Evolutionary conservation across 2,329 filamentous ascomycete species (phyloP), one percentile per base, ranked within the genome.

Genomic region (Scedosporium minutisporum): DNA sequence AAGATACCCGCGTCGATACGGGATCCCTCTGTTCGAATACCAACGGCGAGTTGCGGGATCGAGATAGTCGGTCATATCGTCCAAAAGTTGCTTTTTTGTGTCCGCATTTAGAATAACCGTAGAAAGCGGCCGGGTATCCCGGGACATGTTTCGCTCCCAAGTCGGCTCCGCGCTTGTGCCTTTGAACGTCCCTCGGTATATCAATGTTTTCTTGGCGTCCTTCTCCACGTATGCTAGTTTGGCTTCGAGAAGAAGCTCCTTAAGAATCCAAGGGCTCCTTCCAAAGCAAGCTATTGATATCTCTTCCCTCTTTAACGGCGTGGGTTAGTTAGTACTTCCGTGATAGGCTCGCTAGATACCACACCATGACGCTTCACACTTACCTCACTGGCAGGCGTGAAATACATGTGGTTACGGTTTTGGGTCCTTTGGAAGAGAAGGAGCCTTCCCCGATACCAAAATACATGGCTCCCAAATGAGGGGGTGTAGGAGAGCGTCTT

Each of bases 1-100:
- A 0, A 96, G 82, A 69, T 95, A 96, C 0, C 91, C 92, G 4
- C 91, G 82, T 14, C 91, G 84, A 71, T 96, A 96, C 0, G 92
- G 91, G 33, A 96, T 93, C 0, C 91, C 91, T 6, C 91, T 82
- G 67, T 90, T 88, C 0, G 87, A 81, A 71, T 96, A 96, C 90
- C 91, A 96, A n/a, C 86, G 80, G 55, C 83, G 78, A 0, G 86
- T 88, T 12, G 77, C 73, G 0, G 85, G 85, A 65, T 84, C 77
- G 42, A 89, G 79, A 68, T 88, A 88, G 67, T 88, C 84, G 27
- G 77, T 77, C 38, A 87, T 80, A 67, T 88, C 86, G 51, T 80
- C 77, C 58, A 88, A 76, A 12, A 89, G 76, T 2, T 80, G 77
- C 64, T 80, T 71, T 76, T 88, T 89, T 58, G 81, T 78, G 67